These are phyloP conservation scores for Quercus robur DNA, from an alignment of 306 rosid species.

Conservation along the genomic window DNA sequence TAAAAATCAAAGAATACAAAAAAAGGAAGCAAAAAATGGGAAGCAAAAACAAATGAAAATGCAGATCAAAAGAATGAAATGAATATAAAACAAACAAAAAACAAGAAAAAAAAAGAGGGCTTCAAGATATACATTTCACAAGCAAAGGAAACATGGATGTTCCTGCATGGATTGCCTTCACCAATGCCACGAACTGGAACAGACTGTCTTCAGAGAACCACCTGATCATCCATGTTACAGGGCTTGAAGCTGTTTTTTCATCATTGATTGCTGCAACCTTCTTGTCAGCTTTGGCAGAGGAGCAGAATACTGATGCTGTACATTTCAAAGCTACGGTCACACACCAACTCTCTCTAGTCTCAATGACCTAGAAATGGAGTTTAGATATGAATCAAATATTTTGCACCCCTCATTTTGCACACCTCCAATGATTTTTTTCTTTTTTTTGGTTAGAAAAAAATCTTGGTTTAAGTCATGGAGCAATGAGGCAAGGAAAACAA, in stretches of 20 bases:
- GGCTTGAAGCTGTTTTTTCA: conserved; percentile 24
- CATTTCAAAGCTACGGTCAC: conserved; percentile 51
- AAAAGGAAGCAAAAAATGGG: neutral
- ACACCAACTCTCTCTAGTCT: conserved; percentile 36
- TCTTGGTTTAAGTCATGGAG: neutral
- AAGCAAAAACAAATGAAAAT: conserved; percentile 1
- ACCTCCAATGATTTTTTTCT: neutral
- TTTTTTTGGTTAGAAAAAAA: neutral
- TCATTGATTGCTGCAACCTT: conserved; percentile 22
- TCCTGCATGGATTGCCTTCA: conserved; percentile 75
- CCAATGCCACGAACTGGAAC: conserved; percentile 63
- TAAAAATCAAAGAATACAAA: conserved; percentile 49
- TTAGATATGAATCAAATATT: neutral
- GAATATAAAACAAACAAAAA: conserved; percentile 39
- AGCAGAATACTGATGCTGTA: conserved; percentile 33
- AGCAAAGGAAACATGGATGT: conserved; percentile 38
- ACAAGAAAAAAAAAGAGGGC: conserved; percentile 17
- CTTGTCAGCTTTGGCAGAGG: conserved; percentile 27
- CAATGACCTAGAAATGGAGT: conserved; percentile 54
- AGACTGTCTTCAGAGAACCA: conserved; percentile 67
- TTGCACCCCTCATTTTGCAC: neutral
- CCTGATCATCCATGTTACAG: conserved; percentile 57
- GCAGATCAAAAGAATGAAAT: conserved; percentile 63
- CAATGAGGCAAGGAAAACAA: neutral
- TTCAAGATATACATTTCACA: conserved; percentile 51